Conservation (phyloP, 768 basidiomycete genomes). For the Lepiota venenata region DNA sequence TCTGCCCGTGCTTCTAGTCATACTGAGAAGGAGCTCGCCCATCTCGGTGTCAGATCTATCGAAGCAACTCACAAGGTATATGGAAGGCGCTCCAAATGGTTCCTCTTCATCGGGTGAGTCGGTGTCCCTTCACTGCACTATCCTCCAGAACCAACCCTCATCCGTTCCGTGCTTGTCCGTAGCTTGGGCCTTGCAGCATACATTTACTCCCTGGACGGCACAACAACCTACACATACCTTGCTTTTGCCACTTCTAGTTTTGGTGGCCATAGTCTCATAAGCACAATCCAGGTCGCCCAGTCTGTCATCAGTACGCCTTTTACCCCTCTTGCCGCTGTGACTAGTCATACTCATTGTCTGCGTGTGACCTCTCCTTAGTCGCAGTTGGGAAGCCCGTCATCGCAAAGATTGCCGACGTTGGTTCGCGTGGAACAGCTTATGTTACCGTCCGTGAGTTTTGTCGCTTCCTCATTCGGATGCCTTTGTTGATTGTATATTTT, state of each 20-base stretch:
- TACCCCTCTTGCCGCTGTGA: not conserved
- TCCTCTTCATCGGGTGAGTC: conserved; percentile 54
- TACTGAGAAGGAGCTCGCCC: conserved; percentile 21
- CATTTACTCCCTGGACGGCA: conserved; percentile 71
- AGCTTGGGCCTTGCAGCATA: conserved; percentile 68
- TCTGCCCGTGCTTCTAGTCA: conserved; percentile 3
- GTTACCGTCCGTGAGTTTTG: conserved; percentile 46
- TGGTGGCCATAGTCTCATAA: conserved; percentile 49
- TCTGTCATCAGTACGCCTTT: conserved; percentile 45
- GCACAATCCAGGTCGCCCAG: conserved; percentile 52
- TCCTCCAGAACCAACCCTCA: no score
- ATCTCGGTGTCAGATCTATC: conserved; percentile 42
- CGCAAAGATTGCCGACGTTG: conserved; percentile 71
- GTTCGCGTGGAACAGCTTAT: conserved; percentile 65
- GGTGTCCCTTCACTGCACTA: not conserved
- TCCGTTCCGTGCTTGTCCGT: conserved; percentile 7
- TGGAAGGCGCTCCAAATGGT: conserved; percentile 54
- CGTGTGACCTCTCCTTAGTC: conserved; percentile 19
- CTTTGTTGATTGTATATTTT: not conserved
- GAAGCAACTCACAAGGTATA: conserved; percentile 51
- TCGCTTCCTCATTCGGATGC: not conserved
- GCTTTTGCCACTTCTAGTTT: conserved; percentile 53
- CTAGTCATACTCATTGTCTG: not conserved
- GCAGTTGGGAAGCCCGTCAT: conserved; percentile 62
- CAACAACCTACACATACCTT: conserved; percentile 67